Percentiles rank a stretch among this genome's conserved stretches.
phyloP scores from a whole-genome alignment of 768 basidiomycete genomes.

The Clavaria fumosa region DNA sequence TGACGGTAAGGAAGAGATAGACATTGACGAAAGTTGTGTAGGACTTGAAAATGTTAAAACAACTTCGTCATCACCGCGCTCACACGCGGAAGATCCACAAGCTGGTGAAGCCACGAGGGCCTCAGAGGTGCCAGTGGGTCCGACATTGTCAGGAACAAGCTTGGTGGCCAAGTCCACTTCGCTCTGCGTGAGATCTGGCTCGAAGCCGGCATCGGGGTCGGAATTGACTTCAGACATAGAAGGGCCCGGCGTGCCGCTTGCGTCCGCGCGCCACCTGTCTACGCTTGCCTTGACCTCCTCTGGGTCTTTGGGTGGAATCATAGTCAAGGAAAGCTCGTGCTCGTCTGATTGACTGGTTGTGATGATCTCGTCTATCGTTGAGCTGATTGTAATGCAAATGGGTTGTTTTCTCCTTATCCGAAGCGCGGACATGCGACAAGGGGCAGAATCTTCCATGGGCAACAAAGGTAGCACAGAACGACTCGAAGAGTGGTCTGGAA shows the following conservation, averaged over 20 bases:
- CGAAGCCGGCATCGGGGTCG: constrained; percentile 8
- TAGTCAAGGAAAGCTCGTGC: constrained; percentile 30
- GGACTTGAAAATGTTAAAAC: constrained; percentile 3
- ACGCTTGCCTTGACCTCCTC: constrained; percentile 22
- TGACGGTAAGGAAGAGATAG: not conserved
- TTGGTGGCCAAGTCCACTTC: not conserved
- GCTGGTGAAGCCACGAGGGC: not conserved
- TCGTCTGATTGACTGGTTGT: constrained; percentile 60
- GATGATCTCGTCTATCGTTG: constrained; percentile 23
- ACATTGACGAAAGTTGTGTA: constrained; percentile 7
- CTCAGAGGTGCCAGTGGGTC: not conserved
- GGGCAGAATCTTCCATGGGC: constrained; percentile 15
- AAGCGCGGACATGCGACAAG: not conserved
- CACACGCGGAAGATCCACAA: not conserved
- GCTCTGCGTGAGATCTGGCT: constrained; percentile 2
- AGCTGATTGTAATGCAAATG: constrained; percentile 25
- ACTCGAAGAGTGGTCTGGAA: constrained; percentile 6
- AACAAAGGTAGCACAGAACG: constrained; percentile 9
- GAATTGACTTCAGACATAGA: constrained; percentile 7
- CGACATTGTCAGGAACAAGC: too few relatives aligned
- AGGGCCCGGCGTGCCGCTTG: constrained; percentile 15
- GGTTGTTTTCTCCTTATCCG: constrained; percentile 9
- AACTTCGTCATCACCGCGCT: constrained; percentile 5
- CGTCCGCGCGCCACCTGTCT: constrained; percentile 29
- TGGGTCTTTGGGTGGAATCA: constrained; percentile 13